Conservation (phyloP, 1,284 basidiomycete genomes). For the Tilletia walkeri region DNA sequence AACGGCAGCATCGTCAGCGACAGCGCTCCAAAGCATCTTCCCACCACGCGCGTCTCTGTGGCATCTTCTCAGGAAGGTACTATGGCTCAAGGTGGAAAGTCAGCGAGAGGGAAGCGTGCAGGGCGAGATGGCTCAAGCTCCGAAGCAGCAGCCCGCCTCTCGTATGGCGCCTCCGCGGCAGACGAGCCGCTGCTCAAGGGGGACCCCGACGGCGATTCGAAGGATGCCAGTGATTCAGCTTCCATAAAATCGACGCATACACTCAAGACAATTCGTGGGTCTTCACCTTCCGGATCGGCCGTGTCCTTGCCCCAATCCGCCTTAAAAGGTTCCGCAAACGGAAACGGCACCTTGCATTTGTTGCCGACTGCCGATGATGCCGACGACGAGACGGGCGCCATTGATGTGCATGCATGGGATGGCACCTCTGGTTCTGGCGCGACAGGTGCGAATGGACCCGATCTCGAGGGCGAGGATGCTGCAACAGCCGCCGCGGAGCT, state of each 20-base stretch:
- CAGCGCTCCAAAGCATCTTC: not conserved
- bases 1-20: not conserved
- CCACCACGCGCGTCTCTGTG: conserved; percentile 5
- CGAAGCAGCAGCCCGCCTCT: too few relatives aligned
- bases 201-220: too few relatives aligned
- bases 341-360: not conserved
- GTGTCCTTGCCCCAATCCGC: too few relatives aligned
- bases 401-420: not conserved
- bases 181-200: not conserved
- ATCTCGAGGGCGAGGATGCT: not conserved
- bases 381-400: not conserved
- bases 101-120: not conserved
- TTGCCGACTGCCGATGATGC: not conserved
- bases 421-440: too few relatives aligned
- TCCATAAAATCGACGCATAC: conserved; percentile 36
- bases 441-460: not conserved
- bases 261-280: conserved; percentile 23
- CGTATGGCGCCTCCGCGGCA: too few relatives aligned
- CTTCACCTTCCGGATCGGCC: not conserved
- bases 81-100: not conserved
- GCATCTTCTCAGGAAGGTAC: not conserved
- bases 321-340: not conserved
- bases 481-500: not conserved
- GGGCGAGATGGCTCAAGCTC: too few relatives aligned
- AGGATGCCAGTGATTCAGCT: conserved; percentile 20